Evolutionary conservation across 164 flowering plant genomes (phyloP), one percentile per base, ranked within the genome.

Genomic region (Euptelea pleiosperma): DNA sequence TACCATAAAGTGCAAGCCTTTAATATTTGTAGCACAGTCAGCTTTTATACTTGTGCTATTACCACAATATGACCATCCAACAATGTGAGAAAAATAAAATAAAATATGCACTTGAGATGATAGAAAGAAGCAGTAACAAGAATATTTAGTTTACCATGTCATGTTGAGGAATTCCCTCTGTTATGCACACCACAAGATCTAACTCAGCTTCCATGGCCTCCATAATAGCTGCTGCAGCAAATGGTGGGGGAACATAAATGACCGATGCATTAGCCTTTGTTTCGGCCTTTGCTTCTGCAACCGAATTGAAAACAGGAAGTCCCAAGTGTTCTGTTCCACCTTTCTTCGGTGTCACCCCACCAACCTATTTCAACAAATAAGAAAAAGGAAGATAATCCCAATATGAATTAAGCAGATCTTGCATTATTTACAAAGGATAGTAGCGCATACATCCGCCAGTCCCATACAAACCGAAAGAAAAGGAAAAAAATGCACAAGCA

Each of bases 241-340:
- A 94, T 36, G 99, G 88, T 35, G 99, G 97, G 22, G 99, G 97
- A 43, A 94, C 99, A 73, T 94, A 94, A 43, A 94, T 81, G 43
- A 88, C 96, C 0, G 99, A 86, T 19, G 96, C 97, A 82, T 94
- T 91, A 30, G 99, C 99, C 77, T 84, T 90, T 15, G 96, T 85
- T 69, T 90, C 96, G 41, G 91, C 95, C 78, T 91, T 91, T 33
- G 99, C 99, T 64, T 94, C 99, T n/a, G 99, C 91, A 63, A 93
- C 97, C 3, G 91, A 10, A 77, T 93, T 90, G 70, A 88, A 93
- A 43, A 93, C 96, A 53, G 97, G 97, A 63, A 93, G 95, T 10
- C 97, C 99, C 67, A 93, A 74, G 67, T 90, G 97, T 54, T 89
- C 97, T 3, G 90, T 84, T 36, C 96, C 94, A 46, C 91, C 97